These are phyloP conservation scores for Gyromitra esculenta DNA, from an alignment of 2,329 filamentous ascomycete genomes.

Conservation along the genomic window DNA sequence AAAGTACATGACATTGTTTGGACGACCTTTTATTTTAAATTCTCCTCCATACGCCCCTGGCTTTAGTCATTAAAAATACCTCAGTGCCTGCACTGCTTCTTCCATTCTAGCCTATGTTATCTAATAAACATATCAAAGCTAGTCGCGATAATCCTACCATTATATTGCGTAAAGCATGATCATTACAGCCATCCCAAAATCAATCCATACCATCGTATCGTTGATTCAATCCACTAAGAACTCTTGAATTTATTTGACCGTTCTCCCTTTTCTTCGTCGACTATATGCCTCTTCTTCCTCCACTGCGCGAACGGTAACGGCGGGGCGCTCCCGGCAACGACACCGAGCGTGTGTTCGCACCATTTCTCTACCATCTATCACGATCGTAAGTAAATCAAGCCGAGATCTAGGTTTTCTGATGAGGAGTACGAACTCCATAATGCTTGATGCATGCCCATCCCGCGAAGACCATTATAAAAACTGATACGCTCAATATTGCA, in stretches of 20 bases:
- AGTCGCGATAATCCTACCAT: slow-evolving; percentile 16
- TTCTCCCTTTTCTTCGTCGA: slow-evolving; percentile 26
- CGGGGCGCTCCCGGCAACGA: background rate
- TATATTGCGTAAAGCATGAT: background rate
- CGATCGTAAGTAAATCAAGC: slow-evolving; percentile 4
- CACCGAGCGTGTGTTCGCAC: slow-evolving; percentile 2
- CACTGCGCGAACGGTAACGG: background rate
- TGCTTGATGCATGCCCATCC: slow-evolving; percentile 45
- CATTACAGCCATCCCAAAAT: background rate
- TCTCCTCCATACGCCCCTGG: background rate
- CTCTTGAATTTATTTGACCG: slow-evolving; percentile 22
- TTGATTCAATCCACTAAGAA: slow-evolving; percentile 3
- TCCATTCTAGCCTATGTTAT: background rate
- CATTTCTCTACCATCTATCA: slow-evolving; percentile 15
- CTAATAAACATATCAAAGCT: slow-evolving; percentile 24
- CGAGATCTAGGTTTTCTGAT: background rate
- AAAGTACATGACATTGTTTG: background rate
- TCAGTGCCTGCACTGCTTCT: background rate
- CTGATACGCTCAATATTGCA: slow-evolving; percentile 24
- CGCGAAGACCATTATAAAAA: slow-evolving; percentile 36
- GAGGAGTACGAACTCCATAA: slow-evolving; percentile 27
- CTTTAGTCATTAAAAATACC: background rate
- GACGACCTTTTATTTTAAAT: no score
- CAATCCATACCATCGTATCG: background rate
- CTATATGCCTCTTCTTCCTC: slow-evolving; percentile 6